Percentiles rank a stretch among this genome's conserved stretches.
phyloP scores from a whole-genome alignment of 352 stramenopile genomes.

The Globisporangium canariense region DNA sequence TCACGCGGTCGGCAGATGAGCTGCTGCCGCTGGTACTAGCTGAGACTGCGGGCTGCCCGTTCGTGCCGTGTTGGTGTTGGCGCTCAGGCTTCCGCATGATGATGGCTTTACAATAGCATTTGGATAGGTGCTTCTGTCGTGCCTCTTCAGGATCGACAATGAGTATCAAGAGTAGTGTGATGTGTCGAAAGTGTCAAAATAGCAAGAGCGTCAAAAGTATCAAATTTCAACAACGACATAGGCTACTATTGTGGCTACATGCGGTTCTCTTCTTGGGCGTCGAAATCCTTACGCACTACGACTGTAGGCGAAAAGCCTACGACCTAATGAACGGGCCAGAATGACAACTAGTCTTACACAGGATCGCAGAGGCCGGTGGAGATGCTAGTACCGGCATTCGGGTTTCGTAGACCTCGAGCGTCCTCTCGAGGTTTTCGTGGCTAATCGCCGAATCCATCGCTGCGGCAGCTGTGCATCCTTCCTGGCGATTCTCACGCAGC shows the following conservation, averaged over 20 bases:
- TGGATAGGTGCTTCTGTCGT: neutral
- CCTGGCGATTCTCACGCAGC: neutral
- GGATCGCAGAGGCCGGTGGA: too few relatives aligned
- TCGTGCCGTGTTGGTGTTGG: too few relatives aligned
- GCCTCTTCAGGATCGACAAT: conserved; percentile 4
- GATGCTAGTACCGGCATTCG: too few relatives aligned
- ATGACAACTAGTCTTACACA: too few relatives aligned
- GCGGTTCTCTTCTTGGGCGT: too few relatives aligned
- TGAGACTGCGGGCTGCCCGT: neutral
- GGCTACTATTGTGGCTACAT: too few relatives aligned
- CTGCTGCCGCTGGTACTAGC: neutral
- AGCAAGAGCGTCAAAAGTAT: too few relatives aligned
- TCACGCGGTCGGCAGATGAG: neutral
- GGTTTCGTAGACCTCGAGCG: too few relatives aligned
- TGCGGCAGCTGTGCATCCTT: neutral
- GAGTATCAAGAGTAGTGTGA: neutral
- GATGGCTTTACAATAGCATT: neutral
- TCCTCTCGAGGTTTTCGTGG: neutral
- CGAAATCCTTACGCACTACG: too few relatives aligned
- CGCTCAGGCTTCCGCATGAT: neutral
- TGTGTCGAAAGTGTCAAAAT: neutral
- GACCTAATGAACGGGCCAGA: too few relatives aligned
- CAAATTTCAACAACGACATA: too few relatives aligned
- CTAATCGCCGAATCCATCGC: neutral
- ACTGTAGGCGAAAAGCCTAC: too few relatives aligned